Percentiles rank a stretch among this genome's conserved stretches.
These are phyloP conservation scores for Eudorina sp. DNA, from an alignment of 139 green algal genomes.

Conservation along the genomic window DNA sequence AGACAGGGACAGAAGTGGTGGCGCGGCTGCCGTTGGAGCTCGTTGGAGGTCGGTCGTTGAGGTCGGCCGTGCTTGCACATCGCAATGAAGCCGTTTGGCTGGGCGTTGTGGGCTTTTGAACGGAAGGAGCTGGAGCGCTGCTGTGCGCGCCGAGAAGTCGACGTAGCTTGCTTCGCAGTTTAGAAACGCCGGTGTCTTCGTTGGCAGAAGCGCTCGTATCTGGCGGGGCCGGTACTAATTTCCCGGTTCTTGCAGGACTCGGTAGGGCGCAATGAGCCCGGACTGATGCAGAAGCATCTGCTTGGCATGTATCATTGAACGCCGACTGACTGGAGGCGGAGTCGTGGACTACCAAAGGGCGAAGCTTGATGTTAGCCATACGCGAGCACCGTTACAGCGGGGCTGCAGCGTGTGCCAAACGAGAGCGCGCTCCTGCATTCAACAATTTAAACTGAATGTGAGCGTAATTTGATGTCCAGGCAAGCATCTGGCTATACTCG, in stretches of 20 bases:
- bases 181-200: conserved; percentile 8
- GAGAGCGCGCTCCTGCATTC: background rate
- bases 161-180: conserved; percentile 9
- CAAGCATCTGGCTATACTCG: no score
- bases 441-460: background rate
- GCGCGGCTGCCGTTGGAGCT: background rate
- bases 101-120: background rate
- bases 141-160: conserved; percentile 3
- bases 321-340: background rate
- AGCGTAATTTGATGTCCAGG: background rate
- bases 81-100: background rate
- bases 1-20: background rate
- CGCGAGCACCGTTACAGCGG: background rate
- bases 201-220: background rate
- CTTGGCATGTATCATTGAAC: background rate
- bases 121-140: background rate
- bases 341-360: conserved; percentile 10
- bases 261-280: background rate
- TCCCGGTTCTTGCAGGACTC: background rate
- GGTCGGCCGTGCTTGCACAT: background rate
- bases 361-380: conserved; percentile 9
- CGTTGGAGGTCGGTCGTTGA: background rate
- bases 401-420: background rate
- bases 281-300: background rate
- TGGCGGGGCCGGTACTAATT: background rate